Base-by-base conservation (phyloP, 78 protist genomes). In the slime mould (Dictyostelium discoideum) region DNA sequence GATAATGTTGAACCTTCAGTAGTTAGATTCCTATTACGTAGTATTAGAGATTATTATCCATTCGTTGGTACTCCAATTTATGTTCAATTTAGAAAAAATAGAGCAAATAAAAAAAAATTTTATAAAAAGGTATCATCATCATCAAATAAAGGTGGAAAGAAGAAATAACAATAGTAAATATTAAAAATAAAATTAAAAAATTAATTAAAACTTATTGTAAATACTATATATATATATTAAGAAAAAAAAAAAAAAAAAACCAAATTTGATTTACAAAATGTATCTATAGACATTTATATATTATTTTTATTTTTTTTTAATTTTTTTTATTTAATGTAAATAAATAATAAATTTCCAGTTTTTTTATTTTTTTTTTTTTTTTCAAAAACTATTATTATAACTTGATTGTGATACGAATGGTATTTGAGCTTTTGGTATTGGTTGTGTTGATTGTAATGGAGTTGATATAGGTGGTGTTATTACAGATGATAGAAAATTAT, bases 11-110 rank as follows among this genome's bases (percentile, higher is more conserved):
- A 85, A 39, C 87, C 92, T 18, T 76, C 92, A 0, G 32, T 86
- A 0, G 81, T 76, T 2, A 65, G 85, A 48, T 92, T 67, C 29
- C 6, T 92, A 4, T n/a, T 86, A 11, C 82, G 73, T 3, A 44
- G 50, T 24, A 92, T 92, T 20, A 16, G 96, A 20, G 85, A 83
- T 5, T 10, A 24, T 32, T 92, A 86, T 81, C 87, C 96, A 46
- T 92, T 20, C 29, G 48, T 74, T 13, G 96, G 96, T 1, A 92
- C 96, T 39, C 96, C 96, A 44, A 85, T 92, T 32, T 72, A 50
- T 26, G 46, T 92, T 37, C 42, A 39, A 29, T 92, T 92, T 39
- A 92, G 85, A 92, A 92, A 73, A 39, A 84, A 83, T 37, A 92
- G 73, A 39, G 22, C 11, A 8, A 65, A 26, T 14, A 10, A 39